phyloP scores from a whole-genome alignment of 257 asterid species.

The Plantago elongata region DNA sequence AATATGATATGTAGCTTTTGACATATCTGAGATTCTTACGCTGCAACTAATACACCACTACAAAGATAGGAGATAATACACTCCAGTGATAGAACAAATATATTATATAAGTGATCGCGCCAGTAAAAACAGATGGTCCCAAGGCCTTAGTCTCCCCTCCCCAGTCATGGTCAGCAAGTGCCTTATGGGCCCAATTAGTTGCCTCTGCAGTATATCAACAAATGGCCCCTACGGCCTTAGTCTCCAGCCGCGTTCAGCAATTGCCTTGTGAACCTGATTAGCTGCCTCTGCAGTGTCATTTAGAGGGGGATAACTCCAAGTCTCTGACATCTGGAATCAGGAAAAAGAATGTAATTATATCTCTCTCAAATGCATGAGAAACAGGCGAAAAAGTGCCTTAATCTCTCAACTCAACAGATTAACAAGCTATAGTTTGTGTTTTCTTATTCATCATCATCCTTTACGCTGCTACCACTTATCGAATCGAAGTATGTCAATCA shows the following conservation, averaged over 20 bases:
- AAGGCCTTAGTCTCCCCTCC: not conserved
- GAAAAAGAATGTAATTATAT: conserved; percentile 14
- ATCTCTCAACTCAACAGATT: too few relatives aligned
- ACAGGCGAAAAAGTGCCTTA: not conserved
- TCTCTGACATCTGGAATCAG: conserved; percentile 71
- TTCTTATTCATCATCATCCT: too few relatives aligned
- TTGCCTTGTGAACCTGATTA: conserved; percentile 65
- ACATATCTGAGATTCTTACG: conserved; percentile 17
- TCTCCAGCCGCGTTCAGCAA: conserved; percentile 89
- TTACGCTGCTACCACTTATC: too few relatives aligned
- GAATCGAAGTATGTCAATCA: too few relatives aligned
- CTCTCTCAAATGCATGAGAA: not conserved
- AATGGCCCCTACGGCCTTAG: conserved; percentile 42
- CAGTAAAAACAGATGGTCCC: not conserved
- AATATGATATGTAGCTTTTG: conserved; percentile 2
- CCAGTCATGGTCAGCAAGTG: not conserved
- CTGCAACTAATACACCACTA: conserved; percentile 2
- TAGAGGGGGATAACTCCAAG: conserved; percentile 98
- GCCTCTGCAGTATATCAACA: not conserved
- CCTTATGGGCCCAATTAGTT: not conserved
- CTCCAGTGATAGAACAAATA: conserved; percentile 5
- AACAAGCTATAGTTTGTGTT: too few relatives aligned
- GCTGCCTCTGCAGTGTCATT: conserved; percentile 86
- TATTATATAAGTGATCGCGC: conserved; percentile 1
- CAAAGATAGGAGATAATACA: not conserved